These are phyloP conservation scores for Vigna unguiculata DNA, from an alignment of 306 rosid species.

Conservation along the genomic window DNA sequence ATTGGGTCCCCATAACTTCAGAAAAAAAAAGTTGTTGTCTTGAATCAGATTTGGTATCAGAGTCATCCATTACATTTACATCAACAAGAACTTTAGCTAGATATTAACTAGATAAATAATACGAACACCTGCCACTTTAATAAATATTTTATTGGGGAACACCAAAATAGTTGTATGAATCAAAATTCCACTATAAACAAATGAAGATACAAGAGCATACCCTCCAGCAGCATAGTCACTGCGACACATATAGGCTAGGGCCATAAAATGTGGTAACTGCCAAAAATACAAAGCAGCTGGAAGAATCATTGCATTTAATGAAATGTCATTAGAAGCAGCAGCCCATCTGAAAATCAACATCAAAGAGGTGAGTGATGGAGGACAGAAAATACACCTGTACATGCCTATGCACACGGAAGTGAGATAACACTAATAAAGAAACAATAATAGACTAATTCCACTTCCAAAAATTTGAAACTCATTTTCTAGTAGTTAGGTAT, in stretches of 20 bases:
- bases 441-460: neutral
- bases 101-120: slow-evolving; percentile 18
- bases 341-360: slow-evolving; percentile 74
- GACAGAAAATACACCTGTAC: neutral
- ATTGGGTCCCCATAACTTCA: neutral
- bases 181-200: slow-evolving; percentile 25
- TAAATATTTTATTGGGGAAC: neutral
- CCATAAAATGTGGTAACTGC: slow-evolving; percentile 99
- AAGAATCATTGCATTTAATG: slow-evolving; percentile 81
- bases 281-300: slow-evolving; percentile 98
- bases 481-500: neutral
- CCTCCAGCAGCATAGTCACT: slow-evolving; percentile 96
- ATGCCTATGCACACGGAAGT: neutral
- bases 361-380: slow-evolving; percentile 32
- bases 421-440: neutral
- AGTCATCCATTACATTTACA: neutral
- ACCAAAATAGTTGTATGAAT: slow-evolving; percentile 20
- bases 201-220: slow-evolving; percentile 54
- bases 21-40: neutral
- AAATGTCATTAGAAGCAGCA: slow-evolving; percentile 86
- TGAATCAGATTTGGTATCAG: slow-evolving; percentile 2
- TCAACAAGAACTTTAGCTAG: neutral
- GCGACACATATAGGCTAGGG: slow-evolving; percentile 94
- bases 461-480: slow-evolving; percentile 12
- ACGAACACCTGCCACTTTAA: neutral